phyloP scores from a whole-genome alignment of 371 early-diverging fungal species.

The Conidiobolus incongruus region DNA sequence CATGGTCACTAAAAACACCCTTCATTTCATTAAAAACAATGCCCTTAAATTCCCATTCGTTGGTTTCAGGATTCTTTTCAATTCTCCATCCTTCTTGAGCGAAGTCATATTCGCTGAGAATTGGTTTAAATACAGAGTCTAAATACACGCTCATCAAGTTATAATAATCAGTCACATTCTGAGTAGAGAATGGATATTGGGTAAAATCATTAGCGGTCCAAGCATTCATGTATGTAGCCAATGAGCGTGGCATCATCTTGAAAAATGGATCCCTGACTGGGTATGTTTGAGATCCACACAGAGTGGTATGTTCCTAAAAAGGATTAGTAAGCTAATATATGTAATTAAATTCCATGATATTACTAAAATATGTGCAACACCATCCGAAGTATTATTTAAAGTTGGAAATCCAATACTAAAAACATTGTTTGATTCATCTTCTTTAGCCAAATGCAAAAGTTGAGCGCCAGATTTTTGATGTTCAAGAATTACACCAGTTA shows the following conservation, averaged over 20 bases:
- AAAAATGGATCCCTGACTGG: slow-evolving; percentile 94
- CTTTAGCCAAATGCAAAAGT: slow-evolving; percentile 64
- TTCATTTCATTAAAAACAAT: slow-evolving; percentile 98
- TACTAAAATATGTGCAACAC: slow-evolving; percentile 80
- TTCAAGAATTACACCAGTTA: slow-evolving; percentile 34
- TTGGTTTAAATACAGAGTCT: slow-evolving; percentile 76
- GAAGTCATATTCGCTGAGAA: slow-evolving; percentile 55
- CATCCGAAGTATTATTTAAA: slow-evolving; percentile 55
- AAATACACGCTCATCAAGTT: slow-evolving; percentile 81
- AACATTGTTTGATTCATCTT: slow-evolving; percentile 65
- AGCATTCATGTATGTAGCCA: slow-evolving; percentile 94
- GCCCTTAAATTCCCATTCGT: slow-evolving; percentile 57
- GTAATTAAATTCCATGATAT: neutral
- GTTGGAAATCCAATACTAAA: slow-evolving; percentile 84
- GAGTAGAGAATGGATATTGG: slow-evolving; percentile 84
- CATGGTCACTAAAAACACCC: slow-evolving; percentile 52
- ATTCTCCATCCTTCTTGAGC: slow-evolving; percentile 91
- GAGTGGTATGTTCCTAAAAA: slow-evolving; percentile 65
- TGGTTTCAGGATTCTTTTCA: slow-evolving; percentile 38
- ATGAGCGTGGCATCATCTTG: slow-evolving; percentile 89
- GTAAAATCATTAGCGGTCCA: slow-evolving; percentile 80
- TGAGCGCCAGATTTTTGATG: slow-evolving; percentile 68
- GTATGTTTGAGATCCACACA: slow-evolving; percentile 70
- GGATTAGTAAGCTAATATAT: neutral
- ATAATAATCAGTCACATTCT: slow-evolving; percentile 61